These are phyloP conservation scores for Eucalyptus regnans DNA, from an alignment of 345 rosid genomes.

Conservation along the genomic window DNA sequence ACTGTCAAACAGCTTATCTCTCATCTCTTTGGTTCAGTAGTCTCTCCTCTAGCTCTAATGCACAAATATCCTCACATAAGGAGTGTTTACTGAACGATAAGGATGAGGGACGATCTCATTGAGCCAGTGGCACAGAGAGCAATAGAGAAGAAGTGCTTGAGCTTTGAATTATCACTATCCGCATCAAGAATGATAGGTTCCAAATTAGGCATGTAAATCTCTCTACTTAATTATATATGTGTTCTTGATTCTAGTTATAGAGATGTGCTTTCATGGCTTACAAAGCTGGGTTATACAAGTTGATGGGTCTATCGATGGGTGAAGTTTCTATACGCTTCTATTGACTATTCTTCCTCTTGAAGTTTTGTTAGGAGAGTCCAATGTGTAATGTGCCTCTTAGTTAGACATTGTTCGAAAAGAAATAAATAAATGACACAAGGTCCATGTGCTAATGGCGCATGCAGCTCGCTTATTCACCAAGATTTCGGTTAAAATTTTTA, in stretches of 20 bases:
- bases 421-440: background rate
- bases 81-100: no score
- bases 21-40: background rate
- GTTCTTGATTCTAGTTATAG: no score
- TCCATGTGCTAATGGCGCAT: background rate
- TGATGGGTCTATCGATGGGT: background rate
- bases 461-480: background rate
- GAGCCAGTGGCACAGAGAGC: fast-evolving
- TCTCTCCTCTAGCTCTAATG: no score
- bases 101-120: fast-evolving
- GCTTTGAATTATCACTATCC: no score
- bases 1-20: background rate
- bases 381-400: background rate
- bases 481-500: background rate
- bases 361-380: background rate
- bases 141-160: no score
- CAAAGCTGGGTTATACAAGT: background rate
- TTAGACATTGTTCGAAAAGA: background rate
- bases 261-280: no score
- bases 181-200: no score
- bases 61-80: no score
- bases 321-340: background rate
- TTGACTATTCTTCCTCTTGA: background rate
- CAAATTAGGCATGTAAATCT: no score
- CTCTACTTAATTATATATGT: no score